Evolutionary conservation across 2,329 filamentous ascomycete species (phyloP), one percentile per base, ranked within the genome.

Genomic region (Hypoxylon sp.): DNA sequence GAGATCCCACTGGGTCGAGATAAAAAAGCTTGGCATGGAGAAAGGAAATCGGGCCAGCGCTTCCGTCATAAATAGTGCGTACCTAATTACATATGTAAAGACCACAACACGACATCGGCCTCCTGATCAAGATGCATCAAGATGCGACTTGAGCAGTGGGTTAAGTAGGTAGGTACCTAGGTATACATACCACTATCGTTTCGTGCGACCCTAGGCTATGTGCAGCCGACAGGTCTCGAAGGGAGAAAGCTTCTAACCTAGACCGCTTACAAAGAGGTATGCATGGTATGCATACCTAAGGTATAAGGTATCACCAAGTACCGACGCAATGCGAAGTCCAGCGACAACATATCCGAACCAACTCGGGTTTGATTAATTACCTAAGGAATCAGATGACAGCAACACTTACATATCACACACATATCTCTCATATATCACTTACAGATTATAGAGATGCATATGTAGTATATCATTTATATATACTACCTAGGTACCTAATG

Each of bases 21-120:
- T 69, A 69, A 69, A 69, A 68, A 69, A 49, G 65, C 67, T 69
- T 69, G 67, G 67, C 67, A 47, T 59, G 28, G 50, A 58, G 39
- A 47, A 56, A 55, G 48, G 46, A 56, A 52, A 41, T 46, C 30
- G 28, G 24, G 24, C 7, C 24, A 26, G 24, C 24, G 7, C 24
- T 49, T 41, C 28, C 6, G 32, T 37, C 32, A 3, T 37, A 37
- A n/a, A n/a, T 15, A 22, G 20, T 41, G 15, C 32, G 11, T 44
- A 44, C 19, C 39, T 44, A 44, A 44, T 22, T 19, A 44, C 39
- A 22, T 47, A 47, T 19, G 43, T 47, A 47, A 37, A 37, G 7
- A 4, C 20, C 43, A n/a, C 43, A 47, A 43, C 17, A 22, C 17
- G 17, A 22, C 19, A n/a, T 37, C 11, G 32, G 32, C 30, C 11